These are phyloP conservation scores for Aquilaria malaccensis DNA, from an alignment of 345 rosid species.

Conservation along the genomic window DNA sequence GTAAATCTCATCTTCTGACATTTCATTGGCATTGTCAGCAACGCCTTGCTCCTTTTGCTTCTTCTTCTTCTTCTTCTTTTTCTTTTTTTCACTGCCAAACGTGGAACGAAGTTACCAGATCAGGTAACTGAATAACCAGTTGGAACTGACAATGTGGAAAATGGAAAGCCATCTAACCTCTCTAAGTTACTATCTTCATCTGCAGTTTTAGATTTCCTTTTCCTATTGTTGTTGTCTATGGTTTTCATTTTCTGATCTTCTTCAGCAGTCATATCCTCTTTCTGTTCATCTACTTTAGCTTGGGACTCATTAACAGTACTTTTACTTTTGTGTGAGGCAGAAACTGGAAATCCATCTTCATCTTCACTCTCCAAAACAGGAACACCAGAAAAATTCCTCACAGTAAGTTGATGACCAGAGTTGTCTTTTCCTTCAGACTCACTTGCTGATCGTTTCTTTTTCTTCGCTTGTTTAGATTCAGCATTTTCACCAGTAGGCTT, in stretches of 20 bases:
- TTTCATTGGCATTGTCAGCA: constrained; percentile 18
- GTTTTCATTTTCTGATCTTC: constrained; percentile 25
- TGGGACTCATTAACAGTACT: constrained; percentile 15
- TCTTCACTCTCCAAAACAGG: constrained; percentile 73
- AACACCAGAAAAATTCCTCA: constrained; percentile 19
- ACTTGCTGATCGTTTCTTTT: constrained; percentile 28
- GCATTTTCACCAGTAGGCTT: constrained; percentile 32
- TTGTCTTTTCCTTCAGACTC: constrained; percentile 24
- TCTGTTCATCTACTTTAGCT: constrained; percentile 21
- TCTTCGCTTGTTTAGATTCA: constrained; percentile 34
- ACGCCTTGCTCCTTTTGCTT: constrained; percentile 44
- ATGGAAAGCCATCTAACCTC: constrained; percentile 32
- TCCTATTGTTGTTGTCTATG: constrained; percentile 30
- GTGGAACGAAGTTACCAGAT: constrained; percentile 14
- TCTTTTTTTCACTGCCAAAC: constrained; percentile 20
- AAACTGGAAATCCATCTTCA: constrained; percentile 90
- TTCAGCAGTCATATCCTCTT: constrained; percentile 13
- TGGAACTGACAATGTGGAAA: constrained; percentile 1
- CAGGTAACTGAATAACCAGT: constrained; percentile 3
- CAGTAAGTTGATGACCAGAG: constrained; percentile 32
- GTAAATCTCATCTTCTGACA: constrained; percentile 19
- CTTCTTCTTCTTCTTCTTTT: constrained; percentile 44
- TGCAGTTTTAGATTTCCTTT: constrained; percentile 52
- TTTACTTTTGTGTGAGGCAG: constrained; percentile 25
- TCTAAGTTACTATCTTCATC: constrained; percentile 50